Evolutionary conservation across 192 early-diverging fungal genomes (phyloP), one percentile per base, ranked within the genome.

Genomic region (Coemansia sp.): DNA sequence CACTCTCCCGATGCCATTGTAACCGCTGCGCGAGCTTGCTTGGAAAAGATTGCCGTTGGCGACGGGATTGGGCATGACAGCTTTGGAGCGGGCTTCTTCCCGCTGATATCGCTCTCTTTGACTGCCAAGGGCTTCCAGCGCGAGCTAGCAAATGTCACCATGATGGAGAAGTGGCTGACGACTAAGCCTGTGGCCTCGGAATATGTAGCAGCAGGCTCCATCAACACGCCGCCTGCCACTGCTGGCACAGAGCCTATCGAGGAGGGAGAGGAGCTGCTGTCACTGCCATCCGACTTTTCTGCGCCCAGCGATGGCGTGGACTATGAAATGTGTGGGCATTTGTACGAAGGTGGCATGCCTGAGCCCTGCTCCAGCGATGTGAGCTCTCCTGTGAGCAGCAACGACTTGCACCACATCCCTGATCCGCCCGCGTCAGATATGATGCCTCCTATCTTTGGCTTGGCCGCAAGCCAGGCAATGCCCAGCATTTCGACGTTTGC

Each of bases 91-190:
- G 43, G 32, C 15, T 10, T 67, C 29, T 74, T 80, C 40, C 76
- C 76, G 3, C 37, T 80, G 17, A 35, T 58, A 29, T 48, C 53
- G 15, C 56, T 80, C 37, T 62, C 44, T 36, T 63, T 80, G 22
- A 59, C 70, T 0, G 76, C 76, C 11, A 64, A 62, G 18, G 43
- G 62, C 22, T 74, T 80, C 22, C 71, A 73, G 50, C 67, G 70
- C 22, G 76, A 74, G 37, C 24, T 66, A 43, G 70, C 76, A 15
- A 53, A 61, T 17, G 71, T 63, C 3, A 53, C 71, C 10, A 26
- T 73, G 56, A 80, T 80, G 76, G 59, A 72, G 26, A 62, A 64
- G n/a, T 80, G 70, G 70, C 58, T 80, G 24, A 24, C 40, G 3
- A 41, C 48, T 3, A 59, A 63, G 22, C 32, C 62, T 15, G 50